A percentile compares a stretch with the other conserved stretches of the same genome.
Conservation (phyloP, 1,284 basidiomycete genomes). For the Takashimella koratensis region DNA sequence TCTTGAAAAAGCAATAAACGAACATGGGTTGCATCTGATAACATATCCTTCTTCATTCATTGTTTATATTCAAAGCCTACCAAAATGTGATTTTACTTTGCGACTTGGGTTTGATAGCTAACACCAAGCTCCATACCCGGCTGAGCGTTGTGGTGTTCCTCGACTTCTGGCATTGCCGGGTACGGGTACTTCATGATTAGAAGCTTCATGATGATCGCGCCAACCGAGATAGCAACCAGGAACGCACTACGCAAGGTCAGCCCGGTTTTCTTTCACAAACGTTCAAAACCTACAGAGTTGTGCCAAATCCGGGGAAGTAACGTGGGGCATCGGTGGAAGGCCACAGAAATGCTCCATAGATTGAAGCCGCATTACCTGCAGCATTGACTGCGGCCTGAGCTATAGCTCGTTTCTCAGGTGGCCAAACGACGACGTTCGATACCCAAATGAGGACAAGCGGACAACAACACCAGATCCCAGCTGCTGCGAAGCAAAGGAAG, state of each 20-base stretch:
- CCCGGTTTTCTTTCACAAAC: background rate
- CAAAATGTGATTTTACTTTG: too few species aligned
- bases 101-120: too few species aligned
- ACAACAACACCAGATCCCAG: slow-evolving; percentile 42
- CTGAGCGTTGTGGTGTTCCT: slow-evolving; percentile 8
- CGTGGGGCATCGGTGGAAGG: slow-evolving; percentile 36
- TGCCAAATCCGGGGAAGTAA: slow-evolving; percentile 30
- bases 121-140: too few species aligned
- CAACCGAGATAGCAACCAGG: slow-evolving; percentile 4
- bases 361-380: slow-evolving; percentile 40
- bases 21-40: too few species aligned
- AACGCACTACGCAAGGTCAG: background rate
- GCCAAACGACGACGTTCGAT: slow-evolving; percentile 31
- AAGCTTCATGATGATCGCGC: slow-evolving; percentile 1
- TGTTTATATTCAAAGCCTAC: too few species aligned
- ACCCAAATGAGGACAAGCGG: slow-evolving; percentile 44
- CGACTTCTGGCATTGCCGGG: slow-evolving; percentile 4
- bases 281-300: slow-evolving; percentile 1
- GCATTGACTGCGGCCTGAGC: slow-evolving; percentile 32
- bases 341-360: slow-evolving; percentile 49
- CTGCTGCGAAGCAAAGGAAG: slow-evolving; percentile 48
- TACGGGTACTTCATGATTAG: slow-evolving; percentile 8
- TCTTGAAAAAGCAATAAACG: too few species aligned
- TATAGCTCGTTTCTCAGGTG: slow-evolving; percentile 41
- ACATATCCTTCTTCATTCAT: too few species aligned